Evolutionary conservation across 106 monocot genomes (phyloP).

Genomic region (Dioscorea dumetorum): DNA sequence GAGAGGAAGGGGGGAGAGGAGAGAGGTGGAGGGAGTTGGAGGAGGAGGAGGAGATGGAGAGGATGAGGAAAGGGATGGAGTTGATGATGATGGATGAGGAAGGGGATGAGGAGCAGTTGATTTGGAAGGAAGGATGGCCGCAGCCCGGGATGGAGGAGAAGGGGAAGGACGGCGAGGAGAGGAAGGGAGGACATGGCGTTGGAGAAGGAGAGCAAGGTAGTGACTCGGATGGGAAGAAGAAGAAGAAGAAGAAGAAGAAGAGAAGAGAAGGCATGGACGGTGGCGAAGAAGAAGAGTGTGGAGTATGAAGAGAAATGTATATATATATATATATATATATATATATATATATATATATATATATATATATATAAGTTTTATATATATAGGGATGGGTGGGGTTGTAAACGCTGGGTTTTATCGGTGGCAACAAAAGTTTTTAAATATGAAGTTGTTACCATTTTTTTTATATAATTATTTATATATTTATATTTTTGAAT

Average conservation of each 20-base stretch:
- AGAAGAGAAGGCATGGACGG: not conserved
- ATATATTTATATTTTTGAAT: no score
- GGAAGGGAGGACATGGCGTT: not conserved
- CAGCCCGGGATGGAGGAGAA: slow-evolving; percentile 32
- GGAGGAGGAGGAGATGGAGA: not conserved
- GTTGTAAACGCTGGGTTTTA: no score
- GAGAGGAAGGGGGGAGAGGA: slow-evolving; percentile 30
- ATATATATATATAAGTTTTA: no score
- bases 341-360: no score
- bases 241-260: not conserved
- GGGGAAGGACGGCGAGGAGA: slow-evolving; percentile 26
- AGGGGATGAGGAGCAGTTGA: slow-evolving; percentile 26
- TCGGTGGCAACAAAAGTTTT: no score
- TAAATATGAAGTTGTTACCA: no score
- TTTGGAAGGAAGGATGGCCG: slow-evolving; percentile 45
- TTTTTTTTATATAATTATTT: no score
- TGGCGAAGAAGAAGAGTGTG: not conserved
- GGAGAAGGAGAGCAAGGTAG: not conserved
- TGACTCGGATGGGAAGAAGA: not conserved
- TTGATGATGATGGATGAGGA: slow-evolving; percentile 6
- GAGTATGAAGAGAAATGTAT: not conserved
- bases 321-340: no score
- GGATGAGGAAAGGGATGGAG: slow-evolving; percentile 20
- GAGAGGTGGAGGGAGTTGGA: slow-evolving; percentile 18
- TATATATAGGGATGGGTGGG: no score